These are phyloP conservation scores for Aspergillus sclerotialis DNA, from an alignment of 2,329 filamentous ascomycete genomes.

Conservation along the genomic window DNA sequence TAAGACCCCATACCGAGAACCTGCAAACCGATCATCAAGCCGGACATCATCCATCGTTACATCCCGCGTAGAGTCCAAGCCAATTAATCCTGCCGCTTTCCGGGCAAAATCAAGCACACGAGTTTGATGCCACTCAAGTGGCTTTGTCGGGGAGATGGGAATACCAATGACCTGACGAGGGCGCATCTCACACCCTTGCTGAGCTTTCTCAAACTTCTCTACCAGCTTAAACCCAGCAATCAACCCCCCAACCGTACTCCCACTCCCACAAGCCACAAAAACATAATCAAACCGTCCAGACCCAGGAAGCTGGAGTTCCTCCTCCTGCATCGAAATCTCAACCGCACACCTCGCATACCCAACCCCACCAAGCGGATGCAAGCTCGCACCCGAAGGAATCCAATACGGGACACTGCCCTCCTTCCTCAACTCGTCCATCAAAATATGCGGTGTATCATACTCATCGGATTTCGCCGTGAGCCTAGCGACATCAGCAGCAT, in stretches of 20 bases:
- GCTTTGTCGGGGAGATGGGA: conserved; percentile 26
- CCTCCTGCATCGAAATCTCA: conserved; percentile 24
- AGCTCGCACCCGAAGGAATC: conserved; percentile 30
- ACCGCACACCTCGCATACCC: conserved; percentile 27
- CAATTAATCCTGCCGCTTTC: conserved; percentile 19
- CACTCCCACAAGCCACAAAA: conserved; percentile 31
- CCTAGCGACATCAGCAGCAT: conserved; percentile 10
- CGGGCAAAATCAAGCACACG: conserved; percentile 24
- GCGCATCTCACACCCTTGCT: no score
- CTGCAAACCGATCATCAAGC: conserved; percentile 26
- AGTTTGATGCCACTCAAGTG: conserved; percentile 20
- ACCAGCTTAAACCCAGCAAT: conserved; percentile 28
- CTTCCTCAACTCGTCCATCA: conserved; percentile 17
- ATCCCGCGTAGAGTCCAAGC: conserved; percentile 18
- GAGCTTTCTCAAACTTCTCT: conserved; percentile 13
- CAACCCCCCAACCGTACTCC: conserved; percentile 27
- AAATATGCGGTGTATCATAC: conserved; percentile 38
- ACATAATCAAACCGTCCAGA: conserved; percentile 24
- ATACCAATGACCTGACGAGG: conserved; percentile 23
- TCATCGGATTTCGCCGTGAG: conserved; percentile 33
- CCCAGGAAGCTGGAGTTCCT: conserved; percentile 8
- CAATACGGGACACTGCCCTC: conserved; percentile 21
- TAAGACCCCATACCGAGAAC: conserved; percentile 24
- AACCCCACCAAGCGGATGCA: conserved; percentile 26
- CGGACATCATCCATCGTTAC: conserved; percentile 22